phyloP scores from a whole-genome alignment of 768 basidiomycete genomes.

The Suillus clintonianus region DNA sequence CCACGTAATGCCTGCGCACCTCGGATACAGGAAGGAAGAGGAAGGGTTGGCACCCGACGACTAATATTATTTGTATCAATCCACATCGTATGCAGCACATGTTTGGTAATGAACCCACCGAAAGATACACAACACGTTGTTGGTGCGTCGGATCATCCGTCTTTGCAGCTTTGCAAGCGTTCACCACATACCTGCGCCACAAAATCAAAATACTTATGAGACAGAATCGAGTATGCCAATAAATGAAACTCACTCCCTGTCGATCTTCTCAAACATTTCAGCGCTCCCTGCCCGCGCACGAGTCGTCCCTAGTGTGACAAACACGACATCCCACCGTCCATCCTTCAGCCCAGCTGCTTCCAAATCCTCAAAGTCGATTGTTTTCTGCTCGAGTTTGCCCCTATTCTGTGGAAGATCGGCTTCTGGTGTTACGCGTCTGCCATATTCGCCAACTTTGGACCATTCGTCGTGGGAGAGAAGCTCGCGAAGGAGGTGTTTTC shows the following conservation, averaged over 20 bases:
- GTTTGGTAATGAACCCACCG: no score
- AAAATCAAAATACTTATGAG: no score
- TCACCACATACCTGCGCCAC: conserved; percentile 79
- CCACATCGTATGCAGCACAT: background rate
- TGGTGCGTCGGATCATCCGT: conserved; percentile 40
- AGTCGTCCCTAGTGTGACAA: conserved; percentile 75
- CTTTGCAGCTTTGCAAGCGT: conserved; percentile 68
- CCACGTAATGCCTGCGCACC: conserved; percentile 26
- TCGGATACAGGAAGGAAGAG: conserved; percentile 54
- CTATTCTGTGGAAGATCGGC: conserved; percentile 36
- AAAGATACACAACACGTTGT: conserved; percentile 75
- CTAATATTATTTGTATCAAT: conserved; percentile 32
- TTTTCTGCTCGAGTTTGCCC: conserved; percentile 68
- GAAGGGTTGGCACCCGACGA: conserved; percentile 49
- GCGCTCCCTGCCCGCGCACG: conserved; percentile 60
- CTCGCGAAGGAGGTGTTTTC: no score
- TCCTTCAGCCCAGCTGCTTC: conserved; percentile 50
- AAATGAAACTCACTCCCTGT: conserved; percentile 60
- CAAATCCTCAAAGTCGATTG: conserved; percentile 69
- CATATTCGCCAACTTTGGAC: no score
- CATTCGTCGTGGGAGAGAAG: no score
- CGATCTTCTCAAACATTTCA: conserved; percentile 73
- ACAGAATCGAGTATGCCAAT: background rate
- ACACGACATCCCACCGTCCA: conserved; percentile 74
- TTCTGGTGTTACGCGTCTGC: no score